Evolutionary conservation across 768 basidiomycete genomes (phyloP).

Genomic region (Phlebiopsis gigantea): DNA sequence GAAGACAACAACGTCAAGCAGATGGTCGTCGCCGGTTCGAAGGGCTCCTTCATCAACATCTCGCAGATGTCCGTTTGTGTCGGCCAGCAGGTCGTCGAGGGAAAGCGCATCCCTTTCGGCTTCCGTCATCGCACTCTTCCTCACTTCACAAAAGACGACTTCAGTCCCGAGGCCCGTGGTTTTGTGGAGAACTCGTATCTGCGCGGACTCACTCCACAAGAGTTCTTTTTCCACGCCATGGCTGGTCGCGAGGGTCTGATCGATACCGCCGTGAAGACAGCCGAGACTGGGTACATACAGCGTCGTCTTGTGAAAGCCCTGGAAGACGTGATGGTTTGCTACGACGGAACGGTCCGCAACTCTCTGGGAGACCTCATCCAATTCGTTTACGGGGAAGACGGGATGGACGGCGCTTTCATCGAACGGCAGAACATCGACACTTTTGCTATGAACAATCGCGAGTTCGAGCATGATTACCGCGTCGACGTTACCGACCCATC

Average conservation of each 20-base stretch:
- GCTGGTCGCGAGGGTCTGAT: constrained; percentile 98
- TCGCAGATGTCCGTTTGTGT: constrained; percentile 99
- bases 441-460: constrained; percentile 71
- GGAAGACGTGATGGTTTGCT: constrained; percentile 96
- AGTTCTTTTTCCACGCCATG: constrained; percentile 99
- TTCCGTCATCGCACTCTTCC: constrained; percentile 96
- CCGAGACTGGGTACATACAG: constrained; percentile 99
- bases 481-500: constrained; percentile 87
- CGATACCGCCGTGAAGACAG: constrained; percentile 99
- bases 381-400: constrained; percentile 97
- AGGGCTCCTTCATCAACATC: constrained; percentile 99
- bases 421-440: constrained; percentile 94
- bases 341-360: constrained; percentile 97
- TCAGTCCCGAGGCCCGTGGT: constrained; percentile 94
- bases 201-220: constrained; percentile 92
- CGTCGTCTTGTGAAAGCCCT: constrained; percentile 96
- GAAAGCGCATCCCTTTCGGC: constrained; percentile 96
- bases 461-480: constrained; percentile 90
- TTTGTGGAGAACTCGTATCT: constrained; percentile 99
- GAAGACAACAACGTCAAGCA: constrained; percentile 99
- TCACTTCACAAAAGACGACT: constrained; percentile 98
- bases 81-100: constrained; percentile 97
- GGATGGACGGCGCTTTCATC: constrained; percentile 97
- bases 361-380: constrained; percentile 95
- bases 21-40: constrained; percentile 99